Conservation (phyloP, 768 basidiomycete genomes). For the Amanita thiersii region DNA sequence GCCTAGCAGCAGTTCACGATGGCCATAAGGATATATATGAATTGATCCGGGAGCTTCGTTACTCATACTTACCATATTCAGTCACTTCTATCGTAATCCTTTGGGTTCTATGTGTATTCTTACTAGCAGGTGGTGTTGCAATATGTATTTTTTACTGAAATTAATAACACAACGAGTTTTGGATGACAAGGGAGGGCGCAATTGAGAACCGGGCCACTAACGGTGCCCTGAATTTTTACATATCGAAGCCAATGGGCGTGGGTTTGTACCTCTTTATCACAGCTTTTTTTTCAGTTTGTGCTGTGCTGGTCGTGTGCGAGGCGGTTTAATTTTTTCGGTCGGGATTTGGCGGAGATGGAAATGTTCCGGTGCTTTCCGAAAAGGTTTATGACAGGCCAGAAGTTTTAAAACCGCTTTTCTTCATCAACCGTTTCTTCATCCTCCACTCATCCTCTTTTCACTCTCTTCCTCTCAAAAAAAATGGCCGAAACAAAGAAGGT, state of each 20-base stretch:
- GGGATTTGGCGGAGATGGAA: slow-evolving; percentile 30
- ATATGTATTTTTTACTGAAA: background rate
- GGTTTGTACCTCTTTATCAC: too few relatives aligned
- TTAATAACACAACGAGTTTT: background rate
- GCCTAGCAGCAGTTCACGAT: slow-evolving; percentile 10
- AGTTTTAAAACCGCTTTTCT: slow-evolving; percentile 36
- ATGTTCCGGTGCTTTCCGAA: slow-evolving; percentile 42
- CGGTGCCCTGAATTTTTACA: too few relatives aligned
- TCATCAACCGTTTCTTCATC: slow-evolving; percentile 36
- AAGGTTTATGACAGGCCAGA: slow-evolving; percentile 29
- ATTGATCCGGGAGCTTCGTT: too few relatives aligned
- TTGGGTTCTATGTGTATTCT: background rate
- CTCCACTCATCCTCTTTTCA: slow-evolving; percentile 44
- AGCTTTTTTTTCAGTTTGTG: background rate
- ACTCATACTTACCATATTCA: background rate
- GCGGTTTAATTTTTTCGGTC: background rate
- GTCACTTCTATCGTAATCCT: slow-evolving; percentile 3
- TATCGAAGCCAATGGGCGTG: too few relatives aligned
- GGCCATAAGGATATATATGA: slow-evolving; percentile 11
- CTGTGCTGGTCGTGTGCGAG: background rate
- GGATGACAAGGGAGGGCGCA: too few relatives aligned
- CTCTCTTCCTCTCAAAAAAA: slow-evolving; percentile 38
- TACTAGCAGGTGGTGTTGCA: background rate
- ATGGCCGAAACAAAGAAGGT: slow-evolving; percentile 81
- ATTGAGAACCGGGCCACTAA: too few relatives aligned